Base-by-base conservation (phyloP, 176 grass and related monocot genomes). In the Microstegium vimineum region DNA sequence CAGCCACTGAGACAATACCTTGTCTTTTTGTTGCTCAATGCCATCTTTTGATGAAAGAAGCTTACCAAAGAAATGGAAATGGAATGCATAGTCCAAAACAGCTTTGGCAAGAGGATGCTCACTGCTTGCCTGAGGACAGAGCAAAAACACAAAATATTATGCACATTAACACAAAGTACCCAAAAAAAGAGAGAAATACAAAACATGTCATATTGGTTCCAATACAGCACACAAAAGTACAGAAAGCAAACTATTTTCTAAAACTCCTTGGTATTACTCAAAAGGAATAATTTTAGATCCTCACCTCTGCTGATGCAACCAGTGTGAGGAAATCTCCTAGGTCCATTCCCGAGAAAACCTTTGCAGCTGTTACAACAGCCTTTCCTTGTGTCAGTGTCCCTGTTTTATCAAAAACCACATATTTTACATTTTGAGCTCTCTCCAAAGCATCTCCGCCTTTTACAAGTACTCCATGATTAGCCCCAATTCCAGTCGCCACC, bases 361-460 rank as follows among this genome's bases (percentile, higher is more conserved):
- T 95, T 65, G 85, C 91, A 57, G 86, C 82, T 69, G 96, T 99
- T 40, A 99, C 96, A 80, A 89, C 89, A 61, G 96, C 96, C 61
- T 90, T 99, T 69, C 96, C 96, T 95, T 99, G 93, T 42, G 96
- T 99, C 31, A 99, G 83, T 61, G 96, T 98, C 26, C 93, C 93
- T 18, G 96, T 99, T 76, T 99, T 99, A 81, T 99, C 96, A n/a
- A 99, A 99, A 26, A 99, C 88, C 41, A 99, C 93, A 62, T 95
- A 91, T 18, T 87, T 72, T 10, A 99, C 75, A 87, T 82, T 95
- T 72, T 95, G 84, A 71, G 93, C 93, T 82, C 93, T 90, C 80
- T 99, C 96, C 66, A 99, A 69, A 16, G 96, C 96, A 90, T 99
- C 96, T 56, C 96, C 96, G 31, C 96, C 96, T 81, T 99, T 99